Conservation (phyloP, 163 green algal genomes). For the Scenedesmus sp. region DNA sequence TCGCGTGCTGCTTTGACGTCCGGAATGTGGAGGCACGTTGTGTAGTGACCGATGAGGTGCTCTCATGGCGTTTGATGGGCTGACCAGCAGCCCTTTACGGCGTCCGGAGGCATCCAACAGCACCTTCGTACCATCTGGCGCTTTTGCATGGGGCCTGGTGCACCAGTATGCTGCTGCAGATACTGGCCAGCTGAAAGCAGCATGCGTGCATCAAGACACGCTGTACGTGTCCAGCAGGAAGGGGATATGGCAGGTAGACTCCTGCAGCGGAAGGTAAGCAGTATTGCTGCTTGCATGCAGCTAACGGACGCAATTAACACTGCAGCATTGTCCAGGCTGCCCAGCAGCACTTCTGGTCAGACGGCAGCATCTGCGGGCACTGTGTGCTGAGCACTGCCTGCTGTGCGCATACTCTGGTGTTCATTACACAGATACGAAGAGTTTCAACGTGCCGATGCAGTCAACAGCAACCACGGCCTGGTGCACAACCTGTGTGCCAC, state of each 20-base stretch:
- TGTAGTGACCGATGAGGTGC: not conserved
- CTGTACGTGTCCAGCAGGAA: constrained; percentile 22
- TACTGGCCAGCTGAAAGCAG: constrained; percentile 48
- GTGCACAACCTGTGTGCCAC: constrained; percentile 18
- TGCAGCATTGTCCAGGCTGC: not conserved
- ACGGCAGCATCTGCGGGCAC: not conserved
- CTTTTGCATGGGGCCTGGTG: constrained; percentile 15
- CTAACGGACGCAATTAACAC: not conserved
- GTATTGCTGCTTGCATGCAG: not conserved
- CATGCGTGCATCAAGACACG: not conserved
- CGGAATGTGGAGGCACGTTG: not conserved
- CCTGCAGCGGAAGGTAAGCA: constrained; percentile 3
- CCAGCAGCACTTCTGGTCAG: not conserved
- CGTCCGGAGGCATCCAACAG: constrained; percentile 11
- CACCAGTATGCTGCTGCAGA: constrained; percentile 28
- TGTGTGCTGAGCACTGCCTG: not conserved
- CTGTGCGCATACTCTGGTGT: not conserved
- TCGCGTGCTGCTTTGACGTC: not conserved
- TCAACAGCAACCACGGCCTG: not conserved
- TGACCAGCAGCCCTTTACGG: constrained; percentile 15
- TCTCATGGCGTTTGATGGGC: constrained; percentile 30
- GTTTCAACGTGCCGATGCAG: constrained; percentile 22
- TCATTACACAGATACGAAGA: constrained; percentile 39
- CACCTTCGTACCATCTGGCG: not conserved
- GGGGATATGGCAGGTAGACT: constrained; percentile 38